These are phyloP conservation scores for Zygnema cylindricum DNA, from an alignment of 139 green algal genomes.

Conservation along the genomic window DNA sequence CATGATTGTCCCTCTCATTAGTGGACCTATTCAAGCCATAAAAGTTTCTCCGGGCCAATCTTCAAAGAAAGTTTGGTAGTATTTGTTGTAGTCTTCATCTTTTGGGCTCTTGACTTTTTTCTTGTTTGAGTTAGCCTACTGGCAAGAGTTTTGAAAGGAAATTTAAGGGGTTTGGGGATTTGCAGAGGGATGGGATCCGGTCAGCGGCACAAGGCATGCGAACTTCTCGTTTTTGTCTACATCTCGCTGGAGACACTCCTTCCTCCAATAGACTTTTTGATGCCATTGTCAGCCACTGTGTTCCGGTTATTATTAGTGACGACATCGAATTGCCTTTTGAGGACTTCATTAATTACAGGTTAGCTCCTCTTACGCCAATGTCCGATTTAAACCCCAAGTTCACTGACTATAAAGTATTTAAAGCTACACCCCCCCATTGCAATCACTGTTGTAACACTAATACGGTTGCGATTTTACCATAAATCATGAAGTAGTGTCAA, in stretches of 20 bases:
- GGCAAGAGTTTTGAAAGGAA: no score
- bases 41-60: no score
- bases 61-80: no score
- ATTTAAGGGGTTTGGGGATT: no score
- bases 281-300: slow-evolving; percentile 47
- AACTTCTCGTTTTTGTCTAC: slow-evolving; percentile 38
- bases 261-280: slow-evolving; percentile 53
- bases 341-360: slow-evolving; percentile 31
- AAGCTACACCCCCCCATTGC: neutral
- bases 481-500: no score
- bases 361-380: neutral
- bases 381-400: neutral
- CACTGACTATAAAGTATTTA: neutral
- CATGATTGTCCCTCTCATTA: no score
- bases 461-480: no score
- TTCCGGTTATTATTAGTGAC: slow-evolving; percentile 50
- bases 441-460: neutral
- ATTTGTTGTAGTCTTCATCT: no score
- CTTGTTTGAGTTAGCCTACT: no score
- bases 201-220: slow-evolving; percentile 28
- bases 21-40: no score
- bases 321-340: slow-evolving; percentile 54
- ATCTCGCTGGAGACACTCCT: slow-evolving; percentile 39
- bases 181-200: slow-evolving; percentile 2
- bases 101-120: no score